Percentiles rank a stretch among this genome's conserved stretches.
These are phyloP conservation scores for Neolentinus lepideus DNA, from an alignment of 1,284 basidiomycete species.

Conservation along the genomic window DNA sequence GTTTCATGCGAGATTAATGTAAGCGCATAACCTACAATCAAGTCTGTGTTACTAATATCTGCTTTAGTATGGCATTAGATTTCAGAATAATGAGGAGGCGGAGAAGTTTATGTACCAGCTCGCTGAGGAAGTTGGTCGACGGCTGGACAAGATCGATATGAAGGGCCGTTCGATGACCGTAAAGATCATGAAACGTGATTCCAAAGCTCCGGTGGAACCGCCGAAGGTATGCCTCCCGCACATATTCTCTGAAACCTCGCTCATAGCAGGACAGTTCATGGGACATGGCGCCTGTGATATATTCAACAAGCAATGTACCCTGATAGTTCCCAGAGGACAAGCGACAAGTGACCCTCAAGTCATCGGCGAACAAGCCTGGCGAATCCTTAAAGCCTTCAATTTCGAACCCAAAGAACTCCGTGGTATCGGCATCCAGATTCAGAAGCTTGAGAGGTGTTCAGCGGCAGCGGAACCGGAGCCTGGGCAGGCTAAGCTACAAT, in stretches of 20 bases:
- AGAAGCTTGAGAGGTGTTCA: conserved; percentile 64
- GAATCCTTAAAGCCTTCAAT: conserved; percentile 63
- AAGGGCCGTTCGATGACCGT: conserved; percentile 72
- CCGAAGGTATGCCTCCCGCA: conserved; percentile 64
- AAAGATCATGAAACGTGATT: conserved; percentile 86
- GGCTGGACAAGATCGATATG: conserved; percentile 62
- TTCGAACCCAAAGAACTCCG: conserved; percentile 84
- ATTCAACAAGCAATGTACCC: conserved; percentile 67
- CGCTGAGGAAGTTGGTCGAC: conserved; percentile 67
- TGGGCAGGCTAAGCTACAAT: conserved; percentile 50
- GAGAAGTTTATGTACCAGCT: conserved; percentile 73
- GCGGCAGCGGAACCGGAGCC: conserved; percentile 19
- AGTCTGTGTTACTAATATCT: conserved; percentile 3
- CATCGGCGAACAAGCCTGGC: conserved; percentile 78
- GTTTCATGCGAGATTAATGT: conserved; percentile 92
- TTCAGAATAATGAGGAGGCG: conserved; percentile 76
- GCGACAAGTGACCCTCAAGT: conserved; percentile 69
- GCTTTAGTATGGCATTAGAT: conserved; percentile 88
- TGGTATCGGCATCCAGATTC: conserved; percentile 92
- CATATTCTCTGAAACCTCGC: conserved; percentile 4
- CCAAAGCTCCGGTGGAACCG: conserved; percentile 84
- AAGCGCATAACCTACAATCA: conserved; percentile 23
- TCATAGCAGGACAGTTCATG: conserved; percentile 56
- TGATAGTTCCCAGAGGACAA: conserved; percentile 51
- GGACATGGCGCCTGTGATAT: conserved; percentile 88